Evolutionary conservation across 768 basidiomycete genomes (phyloP).

Genomic region (Gloeostereum incarnatum): DNA sequence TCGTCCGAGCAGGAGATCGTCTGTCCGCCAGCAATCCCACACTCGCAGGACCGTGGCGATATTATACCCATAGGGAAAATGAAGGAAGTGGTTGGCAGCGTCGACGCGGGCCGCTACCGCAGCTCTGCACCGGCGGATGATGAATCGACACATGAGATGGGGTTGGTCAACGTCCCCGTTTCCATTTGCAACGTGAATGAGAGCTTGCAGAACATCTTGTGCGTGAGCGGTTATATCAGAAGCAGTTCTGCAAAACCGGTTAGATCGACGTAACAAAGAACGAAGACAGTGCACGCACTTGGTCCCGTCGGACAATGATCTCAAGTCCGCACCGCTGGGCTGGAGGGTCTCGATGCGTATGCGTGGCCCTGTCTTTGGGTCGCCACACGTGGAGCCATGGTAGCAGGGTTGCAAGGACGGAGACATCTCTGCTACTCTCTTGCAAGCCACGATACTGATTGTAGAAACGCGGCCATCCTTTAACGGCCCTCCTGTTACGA

Average conservation of each 20-base stretch:
- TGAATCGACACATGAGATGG: not conserved
- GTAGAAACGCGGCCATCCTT: not conserved
- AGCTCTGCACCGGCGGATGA: not conserved
- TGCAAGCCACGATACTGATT: not conserved
- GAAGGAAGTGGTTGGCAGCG: not conserved
- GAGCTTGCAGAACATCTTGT: slow-evolving; percentile 1
- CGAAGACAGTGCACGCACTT: not conserved
- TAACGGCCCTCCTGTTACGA: not conserved
- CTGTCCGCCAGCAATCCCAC: too few relatives aligned
- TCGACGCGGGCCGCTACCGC: not conserved
- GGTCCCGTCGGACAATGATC: not conserved
- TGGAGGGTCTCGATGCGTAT: not conserved
- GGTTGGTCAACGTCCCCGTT: not conserved
- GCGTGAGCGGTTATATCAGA: not conserved
- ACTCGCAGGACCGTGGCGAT: too few relatives aligned
- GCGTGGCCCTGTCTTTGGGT: not conserved
- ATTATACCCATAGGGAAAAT: too few relatives aligned
- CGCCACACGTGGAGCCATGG: not conserved
- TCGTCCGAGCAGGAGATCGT: too few relatives aligned
- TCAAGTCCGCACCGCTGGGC: not conserved
- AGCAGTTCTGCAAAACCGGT: not conserved
- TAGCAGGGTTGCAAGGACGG: not conserved
- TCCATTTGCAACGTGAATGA: not conserved
- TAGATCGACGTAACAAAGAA: not conserved
- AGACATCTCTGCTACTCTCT: not conserved